Conservation (phyloP, 2,329 filamentous ascomycete genomes). For the Fusarium sterilihyphosum region DNA sequence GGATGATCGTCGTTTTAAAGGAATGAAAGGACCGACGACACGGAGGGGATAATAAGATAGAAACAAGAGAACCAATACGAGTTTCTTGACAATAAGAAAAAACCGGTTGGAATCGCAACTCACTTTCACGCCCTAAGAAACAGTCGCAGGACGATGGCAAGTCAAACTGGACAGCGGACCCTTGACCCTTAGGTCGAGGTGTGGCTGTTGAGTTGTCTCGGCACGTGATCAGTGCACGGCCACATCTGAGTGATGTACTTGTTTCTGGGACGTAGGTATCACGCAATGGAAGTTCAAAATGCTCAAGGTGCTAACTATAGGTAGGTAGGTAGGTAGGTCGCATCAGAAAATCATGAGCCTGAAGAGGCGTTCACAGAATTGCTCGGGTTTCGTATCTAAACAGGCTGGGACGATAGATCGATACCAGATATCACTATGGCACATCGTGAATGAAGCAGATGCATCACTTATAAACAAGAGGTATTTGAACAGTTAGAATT, state of each 20-base stretch:
- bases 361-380: not conserved
- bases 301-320: not conserved
- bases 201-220: slow-evolving; percentile 20
- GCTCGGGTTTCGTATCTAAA: not conserved
- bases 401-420: not conserved
- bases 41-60: not conserved
- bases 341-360: not conserved
- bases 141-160: slow-evolving; percentile 17
- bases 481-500: slow-evolving; percentile 40
- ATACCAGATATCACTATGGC: not conserved
- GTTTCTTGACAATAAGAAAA: not conserved
- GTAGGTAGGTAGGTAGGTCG: not conserved
- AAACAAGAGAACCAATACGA: not conserved
- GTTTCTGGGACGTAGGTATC: not conserved
- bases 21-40: not conserved
- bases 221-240: slow-evolving; percentile 40
- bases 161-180: slow-evolving; percentile 38
- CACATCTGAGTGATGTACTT: not conserved
- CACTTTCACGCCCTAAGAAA: slow-evolving; percentile 27
- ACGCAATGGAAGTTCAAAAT: not conserved
- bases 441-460: not conserved
- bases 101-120: slow-evolving; percentile 14
- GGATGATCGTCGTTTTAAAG: slow-evolving; percentile 25
- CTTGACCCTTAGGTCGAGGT: slow-evolving; percentile 5
- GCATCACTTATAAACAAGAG: not conserved